phyloP scores from a whole-genome alignment of 179 eudicot species.

The Vitellaria paradoxa region DNA sequence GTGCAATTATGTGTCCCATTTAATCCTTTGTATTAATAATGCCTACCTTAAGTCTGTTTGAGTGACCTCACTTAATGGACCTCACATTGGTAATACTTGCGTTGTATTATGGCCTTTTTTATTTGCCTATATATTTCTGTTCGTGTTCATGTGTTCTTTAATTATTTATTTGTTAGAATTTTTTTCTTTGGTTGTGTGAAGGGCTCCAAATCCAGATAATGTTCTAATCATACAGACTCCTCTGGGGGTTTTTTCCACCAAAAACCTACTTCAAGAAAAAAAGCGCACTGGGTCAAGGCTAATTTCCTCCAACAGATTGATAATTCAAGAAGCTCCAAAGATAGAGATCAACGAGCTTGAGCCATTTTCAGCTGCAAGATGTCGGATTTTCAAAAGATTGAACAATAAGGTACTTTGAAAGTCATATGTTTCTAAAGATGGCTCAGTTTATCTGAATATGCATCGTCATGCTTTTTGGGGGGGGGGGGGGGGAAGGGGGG shows the following conservation, averaged over 20 bases:
- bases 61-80: background rate
- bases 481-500: too few relatives aligned
- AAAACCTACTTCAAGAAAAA: conserved; percentile 66
- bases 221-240: conserved; percentile 92
- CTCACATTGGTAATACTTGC: background rate
- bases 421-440: background rate
- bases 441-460: background rate
- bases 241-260: conserved; percentile 77
- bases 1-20: background rate
- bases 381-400: conserved; percentile 59
- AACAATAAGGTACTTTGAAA: conserved; percentile 43
- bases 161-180: background rate
- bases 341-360: conserved; percentile 53
- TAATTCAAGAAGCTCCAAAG: conserved; percentile 46
- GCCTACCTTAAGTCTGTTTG: background rate
- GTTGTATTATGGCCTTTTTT: background rate
- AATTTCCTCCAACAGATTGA: conserved; percentile 65
- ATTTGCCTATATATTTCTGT: too few relatives aligned
- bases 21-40: background rate
- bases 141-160: background rate
- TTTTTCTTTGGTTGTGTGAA: conserved; percentile 27
- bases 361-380: conserved; percentile 87
- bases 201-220: conserved; percentile 97
- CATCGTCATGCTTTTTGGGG: background rate
- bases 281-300: conserved; percentile 75